phyloP scores from a whole-genome alignment of 2,329 filamentous ascomycete genomes.

The Curvularia spicifera region DNA sequence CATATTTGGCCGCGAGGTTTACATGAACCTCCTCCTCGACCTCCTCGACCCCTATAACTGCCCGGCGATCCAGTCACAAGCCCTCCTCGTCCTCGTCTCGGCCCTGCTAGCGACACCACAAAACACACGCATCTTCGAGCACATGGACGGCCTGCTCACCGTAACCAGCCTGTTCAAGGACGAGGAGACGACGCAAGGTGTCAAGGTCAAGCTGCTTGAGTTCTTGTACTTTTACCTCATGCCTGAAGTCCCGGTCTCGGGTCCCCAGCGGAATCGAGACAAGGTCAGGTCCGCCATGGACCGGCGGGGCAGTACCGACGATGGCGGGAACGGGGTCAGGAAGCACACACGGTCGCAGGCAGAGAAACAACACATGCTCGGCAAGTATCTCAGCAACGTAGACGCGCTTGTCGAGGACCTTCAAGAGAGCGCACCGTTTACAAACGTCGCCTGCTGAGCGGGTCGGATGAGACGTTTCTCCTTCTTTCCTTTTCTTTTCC shows the following conservation, averaged over 20 bases:
- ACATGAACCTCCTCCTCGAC: conserved; percentile 96
- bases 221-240: conserved; percentile 99
- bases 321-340: conserved; percentile 33
- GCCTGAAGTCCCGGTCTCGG: conserved; percentile 73
- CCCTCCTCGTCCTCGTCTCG: conserved; percentile 87
- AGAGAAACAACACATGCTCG: conserved; percentile 81
- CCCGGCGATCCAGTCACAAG: conserved; percentile 87
- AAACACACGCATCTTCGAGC: conserved; percentile 92
- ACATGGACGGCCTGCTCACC: conserved; percentile 87
- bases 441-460: conserved; percentile 39
- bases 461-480: conserved; percentile 2
- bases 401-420: conserved; percentile 86
- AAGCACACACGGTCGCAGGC: conserved; percentile 67
- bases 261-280: conserved; percentile 42
- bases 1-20: conserved; percentile 85
- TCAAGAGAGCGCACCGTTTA: conserved; percentile 71
- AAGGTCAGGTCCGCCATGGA: conserved; percentile 45
- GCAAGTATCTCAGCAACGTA: conserved; percentile 76
- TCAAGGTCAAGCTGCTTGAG: conserved; percentile 95
- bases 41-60: conserved; percentile 90
- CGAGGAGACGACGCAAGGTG: conserved; percentile 80
- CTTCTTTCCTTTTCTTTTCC: conserved; percentile 15
- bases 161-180: conserved; percentile 93
- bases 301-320: conserved; percentile 39
- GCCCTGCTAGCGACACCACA: conserved; percentile 83